Evolutionary conservation across 2,329 filamentous ascomycete species (phyloP).

Genomic region (Lizonia empirigonia): DNA sequence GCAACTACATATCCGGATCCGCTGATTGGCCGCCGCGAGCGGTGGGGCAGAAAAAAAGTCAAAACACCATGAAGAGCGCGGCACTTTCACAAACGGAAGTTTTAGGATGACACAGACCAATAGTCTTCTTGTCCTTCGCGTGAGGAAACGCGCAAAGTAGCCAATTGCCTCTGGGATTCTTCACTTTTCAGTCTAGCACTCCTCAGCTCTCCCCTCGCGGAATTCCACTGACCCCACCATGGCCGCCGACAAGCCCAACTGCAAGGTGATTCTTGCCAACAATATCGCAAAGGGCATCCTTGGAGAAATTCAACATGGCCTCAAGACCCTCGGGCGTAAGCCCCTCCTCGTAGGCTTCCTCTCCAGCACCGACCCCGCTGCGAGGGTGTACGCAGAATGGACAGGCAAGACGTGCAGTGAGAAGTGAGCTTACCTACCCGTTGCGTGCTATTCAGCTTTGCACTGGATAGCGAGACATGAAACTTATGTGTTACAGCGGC

Average conservation of each 20-base stretch:
- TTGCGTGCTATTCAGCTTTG: slow-evolving; percentile 12
- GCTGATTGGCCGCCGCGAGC: slow-evolving; percentile 19
- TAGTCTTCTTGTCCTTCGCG: slow-evolving; percentile 16
- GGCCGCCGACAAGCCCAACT: slow-evolving; percentile 58
- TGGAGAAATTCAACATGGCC: slow-evolving; percentile 74
- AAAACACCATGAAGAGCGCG: slow-evolving; percentile 14
- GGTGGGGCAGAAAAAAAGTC: slow-evolving; percentile 24
- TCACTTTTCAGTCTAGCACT: not conserved
- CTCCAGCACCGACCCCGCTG: slow-evolving; percentile 88
- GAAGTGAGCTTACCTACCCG: slow-evolving; percentile 69
- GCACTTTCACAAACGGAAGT: slow-evolving; percentile 12
- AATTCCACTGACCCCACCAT: slow-evolving; percentile 33
- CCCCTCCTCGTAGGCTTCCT: slow-evolving; percentile 90
- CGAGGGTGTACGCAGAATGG: slow-evolving; percentile 94
- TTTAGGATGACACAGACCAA: slow-evolving; percentile 19
- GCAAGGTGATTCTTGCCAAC: slow-evolving; percentile 91
- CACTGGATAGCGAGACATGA: not conserved
- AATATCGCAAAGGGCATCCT: slow-evolving; percentile 84
- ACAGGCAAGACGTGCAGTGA: slow-evolving; percentile 95
- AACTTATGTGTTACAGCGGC: slow-evolving; percentile 62
- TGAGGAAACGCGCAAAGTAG: slow-evolving; percentile 15
- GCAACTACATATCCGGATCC: slow-evolving; percentile 16
- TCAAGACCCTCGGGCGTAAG: slow-evolving; percentile 72
- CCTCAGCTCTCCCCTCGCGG: not conserved
- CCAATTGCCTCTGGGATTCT: not conserved